A percentile compares a stretch with the other conserved stretches of the same genome.
These are phyloP conservation scores for Raphanus sativus DNA, from an alignment of 345 rosid genomes.

Conservation along the genomic window DNA sequence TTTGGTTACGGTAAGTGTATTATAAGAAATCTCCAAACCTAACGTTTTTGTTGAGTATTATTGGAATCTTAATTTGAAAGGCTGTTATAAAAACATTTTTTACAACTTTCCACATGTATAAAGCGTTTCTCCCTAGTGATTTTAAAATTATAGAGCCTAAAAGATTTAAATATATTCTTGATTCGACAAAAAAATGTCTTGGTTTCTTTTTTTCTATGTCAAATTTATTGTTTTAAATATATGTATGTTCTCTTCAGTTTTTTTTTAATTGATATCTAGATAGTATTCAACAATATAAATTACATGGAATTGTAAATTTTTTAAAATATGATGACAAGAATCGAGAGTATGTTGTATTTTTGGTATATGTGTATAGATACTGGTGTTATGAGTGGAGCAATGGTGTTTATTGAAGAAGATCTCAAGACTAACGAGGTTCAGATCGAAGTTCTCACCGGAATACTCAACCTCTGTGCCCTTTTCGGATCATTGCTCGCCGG, in stretches of 20 bases:
- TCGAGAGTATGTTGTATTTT: background rate
- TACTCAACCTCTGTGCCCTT: constrained; percentile 73
- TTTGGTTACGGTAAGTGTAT: constrained; percentile 71
- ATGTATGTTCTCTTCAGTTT: background rate
- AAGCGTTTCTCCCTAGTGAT: background rate
- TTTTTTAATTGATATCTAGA: background rate
- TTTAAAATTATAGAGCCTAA: background rate
- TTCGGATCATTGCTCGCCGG: constrained; percentile 78
- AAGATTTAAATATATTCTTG: background rate
- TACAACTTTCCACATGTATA: background rate
- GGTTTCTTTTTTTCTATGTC: background rate
- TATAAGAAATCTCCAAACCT: background rate
- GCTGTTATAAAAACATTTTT: background rate
- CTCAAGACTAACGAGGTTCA: constrained; percentile 59
- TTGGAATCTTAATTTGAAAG: background rate
- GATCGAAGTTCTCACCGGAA: constrained; percentile 78
- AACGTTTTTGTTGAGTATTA: background rate
- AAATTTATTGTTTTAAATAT: background rate
- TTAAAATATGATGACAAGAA: background rate
- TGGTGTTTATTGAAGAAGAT: constrained; percentile 88
- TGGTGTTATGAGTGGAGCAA: constrained; percentile 96
- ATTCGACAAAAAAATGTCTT: background rate
- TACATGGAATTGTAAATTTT: background rate
- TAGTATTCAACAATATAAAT: background rate
- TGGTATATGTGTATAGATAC: constrained; percentile 48